Evolutionary conservation across 345 rosid species (phyloP), one percentile per base, ranked within the genome.

Genomic region (Ricinus communis): DNA sequence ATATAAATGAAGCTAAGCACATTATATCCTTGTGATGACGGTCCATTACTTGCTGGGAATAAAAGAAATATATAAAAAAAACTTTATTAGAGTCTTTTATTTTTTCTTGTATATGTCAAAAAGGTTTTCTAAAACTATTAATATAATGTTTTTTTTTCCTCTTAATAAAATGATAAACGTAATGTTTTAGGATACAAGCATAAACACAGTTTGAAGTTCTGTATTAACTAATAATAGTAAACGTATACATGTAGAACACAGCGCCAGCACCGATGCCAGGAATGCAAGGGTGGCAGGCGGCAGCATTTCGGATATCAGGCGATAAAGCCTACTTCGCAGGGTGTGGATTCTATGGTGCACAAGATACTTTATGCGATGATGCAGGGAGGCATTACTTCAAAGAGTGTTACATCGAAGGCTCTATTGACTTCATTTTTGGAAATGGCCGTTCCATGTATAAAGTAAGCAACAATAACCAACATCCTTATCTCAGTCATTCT

Each of bases 211-310:
- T n/a, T n/a, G n/a, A n/a, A n/a, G n/a, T n/a, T n/a, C n/a, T n/a
- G n/a, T n/a, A n/a, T n/a, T n/a, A n/a, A n/a, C n/a, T n/a, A n/a
- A n/a, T n/a, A n/a, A n/a, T n/a, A n/a, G n/a, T n/a, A n/a, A n/a
- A n/a, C n/a, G n/a, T n/a, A n/a, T n/a, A n/a, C n/a, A 25, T 31
- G 67, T 70, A 90, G 95, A 94, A 94, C 75, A 94, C 96, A 53
- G 95, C 98, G 21, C 98, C 97, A 47, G 96, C 98, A 1, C 97
- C 98, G 3, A 71, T 86, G 88, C 97, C 96, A 0, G 97, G 98
- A 56, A 82, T 90, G 98, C 84, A 90, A 74, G 96, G 97, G 22
- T 85, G 93, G 96, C 98, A 94, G 74, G 98, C 97, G 31, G 98
- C 71, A 71, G 96, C 98, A 21, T 87, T 94, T 70, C 85, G 97